These are phyloP conservation scores for Bathelium albidoporum DNA, from an alignment of 495 filamentous ascomycete species.

Conservation along the genomic window DNA sequence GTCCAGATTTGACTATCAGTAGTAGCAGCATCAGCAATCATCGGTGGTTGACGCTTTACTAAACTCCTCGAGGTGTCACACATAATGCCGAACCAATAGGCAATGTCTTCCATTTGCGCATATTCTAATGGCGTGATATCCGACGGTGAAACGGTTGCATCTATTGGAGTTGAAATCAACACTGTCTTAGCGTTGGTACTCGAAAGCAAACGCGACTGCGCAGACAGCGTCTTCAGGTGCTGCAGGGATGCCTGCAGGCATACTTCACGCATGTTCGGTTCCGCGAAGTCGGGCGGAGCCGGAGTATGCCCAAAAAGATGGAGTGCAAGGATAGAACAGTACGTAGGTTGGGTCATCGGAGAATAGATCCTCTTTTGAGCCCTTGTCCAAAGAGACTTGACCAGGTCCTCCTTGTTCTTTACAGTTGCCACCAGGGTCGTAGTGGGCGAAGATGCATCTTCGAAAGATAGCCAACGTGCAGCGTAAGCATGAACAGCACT, in stretches of 20 bases:
- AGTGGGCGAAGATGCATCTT: background rate
- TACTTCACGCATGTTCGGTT: background rate
- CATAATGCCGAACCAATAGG: background rate
- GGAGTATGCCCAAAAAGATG: background rate
- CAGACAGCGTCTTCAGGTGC: background rate
- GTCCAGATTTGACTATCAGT: background rate
- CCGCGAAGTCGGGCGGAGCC: background rate
- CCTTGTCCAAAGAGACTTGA: background rate
- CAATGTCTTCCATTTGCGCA: background rate
- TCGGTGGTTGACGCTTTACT: background rate
- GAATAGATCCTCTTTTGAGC: slow-evolving; percentile 3
- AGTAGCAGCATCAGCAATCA: background rate
- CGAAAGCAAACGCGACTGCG: background rate
- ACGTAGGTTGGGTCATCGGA: background rate
- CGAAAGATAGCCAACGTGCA: background rate
- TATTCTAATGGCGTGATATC: background rate
- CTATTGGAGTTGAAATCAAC: background rate
- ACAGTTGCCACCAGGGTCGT: background rate
- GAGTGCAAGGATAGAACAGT: background rate
- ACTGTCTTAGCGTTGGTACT: background rate
- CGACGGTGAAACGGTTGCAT: background rate
- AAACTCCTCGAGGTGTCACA: background rate
- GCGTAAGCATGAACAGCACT: background rate
- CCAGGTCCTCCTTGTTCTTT: background rate
- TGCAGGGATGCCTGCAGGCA: background rate